Conservation (phyloP, 2,329 filamentous ascomycete species). For the Shiraia sp. region DNA sequence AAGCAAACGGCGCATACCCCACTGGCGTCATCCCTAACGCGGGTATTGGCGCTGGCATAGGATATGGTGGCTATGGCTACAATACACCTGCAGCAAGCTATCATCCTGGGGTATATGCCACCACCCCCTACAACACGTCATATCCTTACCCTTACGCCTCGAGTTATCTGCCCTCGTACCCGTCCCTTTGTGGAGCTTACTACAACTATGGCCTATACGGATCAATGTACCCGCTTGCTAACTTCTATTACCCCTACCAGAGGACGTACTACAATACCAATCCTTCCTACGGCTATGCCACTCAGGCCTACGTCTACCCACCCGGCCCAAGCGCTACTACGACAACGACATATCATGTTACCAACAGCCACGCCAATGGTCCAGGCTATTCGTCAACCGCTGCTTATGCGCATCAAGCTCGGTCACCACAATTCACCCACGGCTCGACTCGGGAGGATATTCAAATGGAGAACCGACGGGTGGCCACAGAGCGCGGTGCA, state of each 20-base stretch:
- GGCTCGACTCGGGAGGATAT: constrained; percentile 27
- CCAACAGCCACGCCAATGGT: constrained; percentile 19
- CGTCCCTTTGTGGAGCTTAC: constrained; percentile 23
- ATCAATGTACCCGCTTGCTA: constrained; percentile 39
- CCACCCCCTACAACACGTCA: constrained; percentile 20
- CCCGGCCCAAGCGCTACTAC: constrained; percentile 20
- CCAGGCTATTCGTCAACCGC: background rate
- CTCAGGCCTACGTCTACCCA: constrained; percentile 26
- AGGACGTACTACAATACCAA: constrained; percentile 33
- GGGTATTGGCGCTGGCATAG: constrained; percentile 7
- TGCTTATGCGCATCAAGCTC: background rate
- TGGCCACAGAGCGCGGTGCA: constrained; percentile 37
- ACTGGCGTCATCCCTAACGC: constrained; percentile 23
- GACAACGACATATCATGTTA: constrained; percentile 28
- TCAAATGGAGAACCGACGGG: constrained; percentile 32
- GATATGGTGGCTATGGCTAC: constrained; percentile 16
- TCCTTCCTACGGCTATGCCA: constrained; percentile 24
- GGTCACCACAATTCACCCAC: constrained; percentile 8
- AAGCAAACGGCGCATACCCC: constrained; percentile 30
- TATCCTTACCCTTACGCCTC: constrained; percentile 9
- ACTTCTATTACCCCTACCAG: constrained; percentile 40
- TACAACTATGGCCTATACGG: constrained; percentile 30
- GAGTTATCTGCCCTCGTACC: constrained; percentile 8
- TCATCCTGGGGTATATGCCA: constrained; percentile 32
- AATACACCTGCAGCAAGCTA: constrained; percentile 13